These are phyloP conservation scores for Cyberlindnera maritima DNA, from an alignment of 805 yeast genomes.

Conservation along the genomic window DNA sequence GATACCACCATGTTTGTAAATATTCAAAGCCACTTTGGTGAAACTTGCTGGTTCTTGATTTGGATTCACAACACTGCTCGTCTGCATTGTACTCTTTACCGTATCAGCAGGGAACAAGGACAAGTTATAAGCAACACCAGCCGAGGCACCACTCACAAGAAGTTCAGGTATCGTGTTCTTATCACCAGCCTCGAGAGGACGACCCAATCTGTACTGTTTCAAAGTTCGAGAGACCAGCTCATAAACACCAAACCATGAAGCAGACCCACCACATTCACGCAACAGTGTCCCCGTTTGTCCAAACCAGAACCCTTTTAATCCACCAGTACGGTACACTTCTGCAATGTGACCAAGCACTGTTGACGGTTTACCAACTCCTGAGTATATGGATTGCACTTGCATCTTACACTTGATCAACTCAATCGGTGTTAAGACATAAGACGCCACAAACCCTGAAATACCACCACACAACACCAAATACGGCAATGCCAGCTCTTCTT, in stretches of 20 bases:
- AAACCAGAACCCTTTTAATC: conserved; percentile 76
- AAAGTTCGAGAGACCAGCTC: conserved; percentile 49
- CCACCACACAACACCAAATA: conserved; percentile 69
- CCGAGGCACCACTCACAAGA: conserved; percentile 76
- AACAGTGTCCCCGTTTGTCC: conserved; percentile 81
- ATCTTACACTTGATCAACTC: conserved; percentile 85
- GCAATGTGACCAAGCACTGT: conserved; percentile 38
- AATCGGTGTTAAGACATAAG: conserved; percentile 86
- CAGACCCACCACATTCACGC: conserved; percentile 86
- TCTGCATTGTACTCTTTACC: conserved; percentile 82
- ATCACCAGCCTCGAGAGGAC: conserved; percentile 19
- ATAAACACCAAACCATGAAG: conserved; percentile 92
- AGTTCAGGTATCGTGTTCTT: conserved; percentile 47
- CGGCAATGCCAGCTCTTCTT: conserved; percentile 34
- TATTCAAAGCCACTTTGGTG: conserved; percentile 36
- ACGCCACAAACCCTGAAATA: conserved; percentile 76
- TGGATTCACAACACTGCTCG: conserved; percentile 39
- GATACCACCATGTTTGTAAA: conserved; percentile 56
- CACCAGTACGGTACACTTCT: conserved; percentile 46
- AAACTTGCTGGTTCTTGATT: conserved; percentile 29
- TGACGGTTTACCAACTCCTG: conserved; percentile 24
- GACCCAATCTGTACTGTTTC: conserved; percentile 32
- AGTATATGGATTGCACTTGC: conserved; percentile 57
- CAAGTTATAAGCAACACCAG: conserved; percentile 80
- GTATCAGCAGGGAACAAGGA: conserved; percentile 90